These are phyloP conservation scores for Pyrus pyrifolia DNA, from an alignment of 306 rosid genomes.

Conservation along the genomic window DNA sequence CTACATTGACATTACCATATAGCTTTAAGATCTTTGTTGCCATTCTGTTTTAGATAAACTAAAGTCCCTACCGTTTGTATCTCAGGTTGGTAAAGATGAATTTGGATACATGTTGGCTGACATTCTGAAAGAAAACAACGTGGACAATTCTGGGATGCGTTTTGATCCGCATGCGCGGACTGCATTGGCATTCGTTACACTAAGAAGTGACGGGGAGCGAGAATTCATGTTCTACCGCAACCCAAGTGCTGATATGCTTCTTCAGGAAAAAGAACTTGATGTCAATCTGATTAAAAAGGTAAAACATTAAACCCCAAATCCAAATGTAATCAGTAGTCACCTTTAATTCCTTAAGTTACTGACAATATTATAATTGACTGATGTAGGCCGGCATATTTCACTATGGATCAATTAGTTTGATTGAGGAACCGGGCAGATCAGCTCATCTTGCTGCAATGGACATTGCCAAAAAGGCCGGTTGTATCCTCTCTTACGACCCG, in stretches of 20 bases:
- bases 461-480: constrained; percentile 55
- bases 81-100: constrained; percentile 81
- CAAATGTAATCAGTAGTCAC: not conserved
- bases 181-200: constrained; percentile 77
- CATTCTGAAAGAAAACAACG: constrained; percentile 60
- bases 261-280: constrained; percentile 59
- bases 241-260: constrained; percentile 92
- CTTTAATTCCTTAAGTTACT: not conserved
- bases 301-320: not conserved
- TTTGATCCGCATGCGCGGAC: constrained; percentile 69
- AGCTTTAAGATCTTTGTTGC: not conserved
- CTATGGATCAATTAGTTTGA: constrained; percentile 87
- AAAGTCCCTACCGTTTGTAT: not conserved
- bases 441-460: constrained; percentile 74
- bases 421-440: constrained; percentile 69
- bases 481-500: constrained; percentile 74
- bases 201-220: constrained; percentile 68
- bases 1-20: not conserved
- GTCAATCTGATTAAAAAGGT: constrained; percentile 46
- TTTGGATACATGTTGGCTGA: constrained; percentile 72
- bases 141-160: constrained; percentile 60
- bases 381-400: constrained; percentile 65
- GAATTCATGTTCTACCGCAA: constrained; percentile 76
- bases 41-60: not conserved
- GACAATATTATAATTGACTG: constrained; percentile 20